Conservation (phyloP, 192 early-diverging fungal species). For the Coemansia javaensis region DNA sequence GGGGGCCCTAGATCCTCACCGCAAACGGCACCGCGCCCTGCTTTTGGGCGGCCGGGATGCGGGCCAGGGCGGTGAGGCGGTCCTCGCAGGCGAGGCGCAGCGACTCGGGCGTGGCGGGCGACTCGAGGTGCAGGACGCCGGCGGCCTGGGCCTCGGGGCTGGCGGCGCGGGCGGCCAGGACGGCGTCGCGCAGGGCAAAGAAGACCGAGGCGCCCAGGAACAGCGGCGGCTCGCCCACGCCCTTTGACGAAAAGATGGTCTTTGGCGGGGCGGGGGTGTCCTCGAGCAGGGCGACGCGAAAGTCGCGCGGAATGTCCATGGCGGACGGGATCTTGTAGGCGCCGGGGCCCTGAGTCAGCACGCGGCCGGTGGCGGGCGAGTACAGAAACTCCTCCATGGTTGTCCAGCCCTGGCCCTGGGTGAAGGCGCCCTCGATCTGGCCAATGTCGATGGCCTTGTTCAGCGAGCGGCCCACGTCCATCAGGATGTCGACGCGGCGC, state of each 20-base stretch:
- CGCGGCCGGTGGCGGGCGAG: slow-evolving; percentile 62
- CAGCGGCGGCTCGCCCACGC: slow-evolving; percentile 83
- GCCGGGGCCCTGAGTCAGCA: slow-evolving; percentile 78
- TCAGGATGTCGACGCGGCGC: slow-evolving; percentile 67
- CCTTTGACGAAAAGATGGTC: slow-evolving; percentile 78
- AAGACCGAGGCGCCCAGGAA: slow-evolving; percentile 75
- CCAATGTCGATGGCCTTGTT: slow-evolving; percentile 87
- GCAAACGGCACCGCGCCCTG: slow-evolving; percentile 30
- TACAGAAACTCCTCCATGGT: slow-evolving; percentile 80
- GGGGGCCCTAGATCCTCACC: slow-evolving; percentile 33
- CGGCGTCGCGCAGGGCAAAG: slow-evolving; percentile 75
- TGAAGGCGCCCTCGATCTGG: slow-evolving; percentile 86
- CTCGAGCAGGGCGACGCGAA: slow-evolving; percentile 65
- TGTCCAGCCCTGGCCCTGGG: slow-evolving; percentile 79
- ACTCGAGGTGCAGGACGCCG: slow-evolving; percentile 65
- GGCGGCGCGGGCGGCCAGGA: slow-evolving; percentile 68
- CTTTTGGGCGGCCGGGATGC: slow-evolving; percentile 18
- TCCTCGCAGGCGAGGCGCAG: slow-evolving; percentile 72
- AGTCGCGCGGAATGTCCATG: slow-evolving; percentile 76
- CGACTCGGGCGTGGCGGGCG: slow-evolving; percentile 73
- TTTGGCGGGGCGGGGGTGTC: slow-evolving; percentile 55
- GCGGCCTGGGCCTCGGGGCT: too few species aligned
- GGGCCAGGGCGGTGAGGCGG: slow-evolving; percentile 44
- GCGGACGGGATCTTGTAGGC: slow-evolving; percentile 87
- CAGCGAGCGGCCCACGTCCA: slow-evolving; percentile 81